Evolutionary conservation across 2,329 filamentous ascomycete species (phyloP), one percentile per base, ranked within the genome.

Genomic region (Calonectria hongkongensis): DNA sequence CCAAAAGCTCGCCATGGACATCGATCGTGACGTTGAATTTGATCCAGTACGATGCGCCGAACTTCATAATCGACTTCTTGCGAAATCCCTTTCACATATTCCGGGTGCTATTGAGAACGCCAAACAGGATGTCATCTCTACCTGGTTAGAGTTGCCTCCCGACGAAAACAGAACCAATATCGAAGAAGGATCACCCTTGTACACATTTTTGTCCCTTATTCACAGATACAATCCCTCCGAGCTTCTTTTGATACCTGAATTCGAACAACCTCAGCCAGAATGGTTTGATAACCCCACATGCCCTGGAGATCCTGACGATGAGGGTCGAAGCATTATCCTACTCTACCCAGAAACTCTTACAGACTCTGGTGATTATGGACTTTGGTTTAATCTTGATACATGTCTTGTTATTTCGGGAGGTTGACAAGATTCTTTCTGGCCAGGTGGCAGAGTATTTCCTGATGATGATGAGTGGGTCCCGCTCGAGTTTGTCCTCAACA

Each of bases 391-490:
- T n/a, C 28, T 56, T 10, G 30, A 56, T 12, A 56, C 51, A 15
- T 56, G 51, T 56, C 51, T 56, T 56, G 51, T 56, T 9, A 56
- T 56, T 39, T 56, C 28, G 51, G 51, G 51, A 25, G 51, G 51
- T n/a, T 36, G 51, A 28, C 5, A 18, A 10, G 2, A 4, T 7
- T 25, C 18, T n/a, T 1, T 36, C 10, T 56, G 51, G 51, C 51
- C 16, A 56, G 51, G 18, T n/a, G 9, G 28, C 8, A 56, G n/a
- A 36, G 51, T 56, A 33, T 56, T 56, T 13, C 51, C 51, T 21
- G 30, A 56, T 56, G 51, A 56, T 36, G 30, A 56, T 36, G 18
- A 56, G 3, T 56, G 51, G 48, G 48, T 48, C 25, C 45, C 45
- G 45, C 21, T 48, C 8, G 45, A 48, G 45, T 48, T 27, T 48